A percentile compares a stretch with the other conserved stretches of the same genome.
These are phyloP conservation scores for Pulveroboletus sp. DNA, from an alignment of 768 basidiomycete species.

Conservation along the genomic window DNA sequence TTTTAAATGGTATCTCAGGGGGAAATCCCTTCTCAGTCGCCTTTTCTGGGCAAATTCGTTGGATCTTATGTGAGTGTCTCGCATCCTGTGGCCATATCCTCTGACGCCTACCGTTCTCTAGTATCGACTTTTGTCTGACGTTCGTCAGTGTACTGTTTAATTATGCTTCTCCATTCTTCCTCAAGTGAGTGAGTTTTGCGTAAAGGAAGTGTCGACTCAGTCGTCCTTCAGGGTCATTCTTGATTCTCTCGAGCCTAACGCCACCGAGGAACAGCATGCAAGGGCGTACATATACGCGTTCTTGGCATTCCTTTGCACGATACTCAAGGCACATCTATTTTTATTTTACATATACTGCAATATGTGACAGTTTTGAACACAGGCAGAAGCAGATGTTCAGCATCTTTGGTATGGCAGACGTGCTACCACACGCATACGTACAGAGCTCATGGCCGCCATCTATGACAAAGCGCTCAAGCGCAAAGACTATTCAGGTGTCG, in stretches of 20 bases:
- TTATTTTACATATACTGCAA: not conserved
- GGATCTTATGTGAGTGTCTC: constrained; percentile 35
- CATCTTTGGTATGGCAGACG: constrained; percentile 80
- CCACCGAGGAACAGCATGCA: constrained; percentile 47
- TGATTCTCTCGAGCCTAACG: constrained; percentile 44
- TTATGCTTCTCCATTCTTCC: constrained; percentile 80
- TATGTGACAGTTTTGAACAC: not conserved
- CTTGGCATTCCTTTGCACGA: constrained; percentile 60
- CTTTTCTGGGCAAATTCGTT: constrained; percentile 43
- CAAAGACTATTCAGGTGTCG: constrained; percentile 76
- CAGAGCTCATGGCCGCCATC: constrained; percentile 78
- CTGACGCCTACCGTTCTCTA: constrained; percentile 13
- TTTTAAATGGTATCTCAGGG: constrained; percentile 11
- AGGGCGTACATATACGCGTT: constrained; percentile 76
- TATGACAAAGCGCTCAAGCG: constrained; percentile 86
- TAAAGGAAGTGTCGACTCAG: not conserved
- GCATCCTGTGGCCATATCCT: not conserved
- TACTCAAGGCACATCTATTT: constrained; percentile 20
- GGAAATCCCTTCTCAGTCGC: constrained; percentile 35
- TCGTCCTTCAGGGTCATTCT: constrained; percentile 47
- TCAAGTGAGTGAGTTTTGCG: constrained; percentile 46
- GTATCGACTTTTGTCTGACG: constrained; percentile 65
- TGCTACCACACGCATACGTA: constrained; percentile 65
- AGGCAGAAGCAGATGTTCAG: constrained; percentile 65
- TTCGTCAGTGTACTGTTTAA: constrained; percentile 67